phyloP scores from a whole-genome alignment of 257 asterid species.

The Nicotiana tomentosiformis region DNA sequence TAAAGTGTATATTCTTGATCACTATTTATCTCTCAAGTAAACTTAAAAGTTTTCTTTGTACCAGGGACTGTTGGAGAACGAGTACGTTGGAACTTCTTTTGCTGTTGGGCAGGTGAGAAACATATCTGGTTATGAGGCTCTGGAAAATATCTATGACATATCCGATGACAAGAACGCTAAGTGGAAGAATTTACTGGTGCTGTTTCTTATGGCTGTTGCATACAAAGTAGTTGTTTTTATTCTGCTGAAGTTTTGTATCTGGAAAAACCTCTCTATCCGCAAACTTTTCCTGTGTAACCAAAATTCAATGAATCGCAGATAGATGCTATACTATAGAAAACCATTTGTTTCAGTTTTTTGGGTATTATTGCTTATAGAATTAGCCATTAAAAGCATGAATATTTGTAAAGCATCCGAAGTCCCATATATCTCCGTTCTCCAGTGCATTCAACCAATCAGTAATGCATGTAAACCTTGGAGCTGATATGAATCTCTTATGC shows the following conservation, averaged over 20 bases:
- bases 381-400: background rate
- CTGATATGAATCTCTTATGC: too few relatives aligned
- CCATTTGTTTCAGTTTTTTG: background rate
- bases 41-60: background rate
- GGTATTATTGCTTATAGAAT: background rate
- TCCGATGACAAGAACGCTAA: slow-evolving; percentile 56
- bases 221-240: slow-evolving; percentile 57
- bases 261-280: slow-evolving; percentile 31
- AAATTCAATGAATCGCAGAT: slow-evolving; percentile 17
- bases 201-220: slow-evolving; percentile 77
- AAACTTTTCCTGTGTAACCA: slow-evolving; percentile 41
- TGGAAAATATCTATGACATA: slow-evolving; percentile 52
- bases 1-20: background rate
- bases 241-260: slow-evolving; percentile 49
- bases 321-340: background rate
- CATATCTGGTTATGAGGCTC: slow-evolving; percentile 76
- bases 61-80: slow-evolving; percentile 95
- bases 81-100: slow-evolving; percentile 62
- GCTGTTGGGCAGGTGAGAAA: slow-evolving; percentile 91
- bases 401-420: too few relatives aligned
- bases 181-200: slow-evolving; percentile 68
- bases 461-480: background rate
- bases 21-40: background rate
- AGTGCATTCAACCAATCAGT: too few relatives aligned
- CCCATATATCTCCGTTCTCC: too few relatives aligned